Percentiles rank a stretch among this genome's conserved stretches.
Conservation (phyloP, 768 basidiomycete species). For the Suillus bovinus region DNA sequence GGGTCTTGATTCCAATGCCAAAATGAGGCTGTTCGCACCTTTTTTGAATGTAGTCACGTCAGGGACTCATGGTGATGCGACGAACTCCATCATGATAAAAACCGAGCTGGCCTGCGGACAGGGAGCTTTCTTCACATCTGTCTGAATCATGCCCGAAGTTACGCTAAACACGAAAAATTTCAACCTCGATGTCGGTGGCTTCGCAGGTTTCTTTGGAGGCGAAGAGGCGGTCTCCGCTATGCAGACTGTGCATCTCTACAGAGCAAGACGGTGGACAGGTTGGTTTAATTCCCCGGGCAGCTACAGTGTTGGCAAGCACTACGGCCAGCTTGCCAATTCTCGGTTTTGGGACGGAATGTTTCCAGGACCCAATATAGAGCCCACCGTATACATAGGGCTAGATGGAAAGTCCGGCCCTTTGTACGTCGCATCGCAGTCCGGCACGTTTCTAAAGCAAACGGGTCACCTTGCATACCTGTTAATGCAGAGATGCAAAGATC, state of each 20-base stretch:
- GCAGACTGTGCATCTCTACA: slow-evolving; percentile 34
- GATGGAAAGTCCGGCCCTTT: slow-evolving; percentile 29
- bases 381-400: slow-evolving; percentile 27
- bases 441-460: slow-evolving; percentile 28
- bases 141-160: slow-evolving; percentile 11
- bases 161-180: slow-evolving; percentile 14
- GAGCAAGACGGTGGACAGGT: slow-evolving; percentile 33
- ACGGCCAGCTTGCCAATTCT: slow-evolving; percentile 29
- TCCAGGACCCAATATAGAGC: slow-evolving; percentile 29
- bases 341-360: slow-evolving; percentile 34
- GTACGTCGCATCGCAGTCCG: slow-evolving; percentile 29
- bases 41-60: no score
- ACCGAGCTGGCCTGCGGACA: no score
- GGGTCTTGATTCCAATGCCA: no score
- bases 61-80: no score
- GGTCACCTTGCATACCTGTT: slow-evolving; percentile 34
- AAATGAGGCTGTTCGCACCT: no score
- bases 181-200: slow-evolving; percentile 31
- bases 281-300: slow-evolving; percentile 42
- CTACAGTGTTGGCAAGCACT: slow-evolving; percentile 33
- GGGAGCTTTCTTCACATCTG: no score
- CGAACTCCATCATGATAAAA: no score
- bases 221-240: slow-evolving; percentile 40
- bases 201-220: slow-evolving; percentile 40
- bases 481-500: slow-evolving; percentile 18